Evolutionary conservation across 305 asterid genomes (phyloP), one percentile per base, ranked within the genome.

Genomic region (Rubia peregrina): DNA sequence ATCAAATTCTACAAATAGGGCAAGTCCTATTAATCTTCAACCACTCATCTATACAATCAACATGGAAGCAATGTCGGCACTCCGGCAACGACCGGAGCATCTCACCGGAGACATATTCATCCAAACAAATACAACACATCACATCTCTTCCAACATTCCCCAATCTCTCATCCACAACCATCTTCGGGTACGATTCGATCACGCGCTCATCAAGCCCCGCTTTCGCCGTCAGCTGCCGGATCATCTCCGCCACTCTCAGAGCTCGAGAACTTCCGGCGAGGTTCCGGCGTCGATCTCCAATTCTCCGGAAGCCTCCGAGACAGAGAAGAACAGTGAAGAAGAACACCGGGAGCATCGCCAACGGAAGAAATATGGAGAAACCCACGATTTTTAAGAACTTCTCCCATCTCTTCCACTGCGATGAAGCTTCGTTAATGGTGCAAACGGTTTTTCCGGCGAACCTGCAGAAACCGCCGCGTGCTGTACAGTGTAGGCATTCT

Each of bases 51-150:
- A 30, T 30, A 30, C 36, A 30, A 1, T 30, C 36, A 30, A 30
- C 36, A 30, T 30, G 36, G 36, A 30, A 30, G 3, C 36, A 30
- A 30, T 30, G 36, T 30, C 36, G 36, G 36, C 36, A 30, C 4
- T 30, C 36, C 36, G 36, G 36, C 36, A 30, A 30, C 4, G 36
- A 30, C 36, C 36, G 36, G 36, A 30, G 36, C 36, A 30, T 30
- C 36, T 30, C 36, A 3, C 36, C 36, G 36, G 36, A 1, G 36
- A 30, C 36, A 66, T 90, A 90, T 16, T 90, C 96, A 5, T 67
- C 72, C 14, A 88, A 73, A 62, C 96, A 88, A 79, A 90, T 90
- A 3, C 93, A 87, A 55, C 97, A 90, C 8, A 82, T 87, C 13
- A 72, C 73, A 24, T 86, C 87, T n/a, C 6, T 36, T 2, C 89